These are phyloP conservation scores for Solanum chmielewskii DNA, from an alignment of 257 asterid species.

Conservation along the genomic window DNA sequence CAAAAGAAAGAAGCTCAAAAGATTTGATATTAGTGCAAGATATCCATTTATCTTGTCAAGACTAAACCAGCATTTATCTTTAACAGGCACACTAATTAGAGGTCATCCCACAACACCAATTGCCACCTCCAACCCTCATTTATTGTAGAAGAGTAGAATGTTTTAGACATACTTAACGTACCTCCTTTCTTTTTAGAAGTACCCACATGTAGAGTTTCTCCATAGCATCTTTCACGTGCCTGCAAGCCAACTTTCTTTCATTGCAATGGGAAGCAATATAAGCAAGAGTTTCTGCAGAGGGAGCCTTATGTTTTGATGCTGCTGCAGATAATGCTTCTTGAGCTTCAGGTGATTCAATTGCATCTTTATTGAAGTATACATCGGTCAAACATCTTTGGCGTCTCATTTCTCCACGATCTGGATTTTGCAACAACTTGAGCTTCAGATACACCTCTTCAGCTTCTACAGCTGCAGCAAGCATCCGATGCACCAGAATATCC, in stretches of 20 bases:
- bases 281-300: conserved; percentile 29
- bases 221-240: conserved; percentile 63
- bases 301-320: conserved; percentile 40
- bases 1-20: background rate
- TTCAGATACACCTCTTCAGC: conserved; percentile 60
- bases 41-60: background rate
- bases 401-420: conserved; percentile 7
- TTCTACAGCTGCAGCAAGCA: conserved; percentile 65
- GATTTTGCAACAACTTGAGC: conserved; percentile 9
- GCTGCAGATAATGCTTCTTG: conserved; percentile 49
- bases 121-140: background rate
- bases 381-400: conserved; percentile 52
- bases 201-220: conserved; percentile 69
- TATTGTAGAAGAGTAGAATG: background rate
- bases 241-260: conserved; percentile 56
- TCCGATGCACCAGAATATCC: conserved; percentile 83
- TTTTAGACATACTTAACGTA: conserved; percentile 1
- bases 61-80: background rate
- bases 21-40: background rate
- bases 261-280: conserved; percentile 68
- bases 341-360: conserved; percentile 40
- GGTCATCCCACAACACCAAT: background rate
- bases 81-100: background rate
- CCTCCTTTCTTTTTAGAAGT: conserved; percentile 63
- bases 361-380: conserved; percentile 24